Percentiles rank a stretch among this genome's conserved stretches.
Evolutionary conservation across 495 filamentous ascomycete genomes (phyloP).

Genomic region (Penicillium roqueforti): DNA sequence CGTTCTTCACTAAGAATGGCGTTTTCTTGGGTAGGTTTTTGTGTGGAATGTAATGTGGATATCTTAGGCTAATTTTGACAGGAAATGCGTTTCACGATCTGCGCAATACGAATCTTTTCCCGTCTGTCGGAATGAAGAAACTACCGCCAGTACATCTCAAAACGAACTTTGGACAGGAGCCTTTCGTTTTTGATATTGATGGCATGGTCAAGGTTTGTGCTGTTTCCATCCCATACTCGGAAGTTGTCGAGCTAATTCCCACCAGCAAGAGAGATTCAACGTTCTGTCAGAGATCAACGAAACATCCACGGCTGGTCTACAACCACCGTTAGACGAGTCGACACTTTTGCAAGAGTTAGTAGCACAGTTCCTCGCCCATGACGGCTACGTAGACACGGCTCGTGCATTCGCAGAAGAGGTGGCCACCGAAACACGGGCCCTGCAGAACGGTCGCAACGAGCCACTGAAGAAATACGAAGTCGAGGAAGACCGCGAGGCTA

Average conservation of each 20-base stretch:
- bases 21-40: conserved; percentile 59
- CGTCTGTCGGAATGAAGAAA: conserved; percentile 91
- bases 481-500: conserved; percentile 83
- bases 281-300: conserved; percentile 53
- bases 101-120: conserved; percentile 66
- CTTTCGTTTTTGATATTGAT: conserved; percentile 93
- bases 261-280: conserved; percentile 57
- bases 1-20: conserved; percentile 96
- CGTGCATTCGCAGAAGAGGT: conserved; percentile 84
- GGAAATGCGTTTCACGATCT: conserved; percentile 79
- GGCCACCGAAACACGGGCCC: conserved; percentile 60
- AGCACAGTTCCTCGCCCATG: conserved; percentile 86
- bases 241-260: conserved; percentile 18
- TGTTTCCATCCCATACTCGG: neutral
- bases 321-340: conserved; percentile 66
- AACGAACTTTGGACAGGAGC: conserved; percentile 87
- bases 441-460: conserved; percentile 52
- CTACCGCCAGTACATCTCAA: conserved; percentile 70
- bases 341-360: conserved; percentile 78
- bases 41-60: neutral
- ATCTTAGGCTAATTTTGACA: conserved; percentile 25
- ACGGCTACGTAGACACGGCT: conserved; percentile 95
- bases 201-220: conserved; percentile 66
- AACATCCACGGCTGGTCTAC: conserved; percentile 52
- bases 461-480: conserved; percentile 61